These are phyloP conservation scores for Colletotrichum sp. DNA, from an alignment of 2,329 filamentous ascomycete species.

Conservation along the genomic window DNA sequence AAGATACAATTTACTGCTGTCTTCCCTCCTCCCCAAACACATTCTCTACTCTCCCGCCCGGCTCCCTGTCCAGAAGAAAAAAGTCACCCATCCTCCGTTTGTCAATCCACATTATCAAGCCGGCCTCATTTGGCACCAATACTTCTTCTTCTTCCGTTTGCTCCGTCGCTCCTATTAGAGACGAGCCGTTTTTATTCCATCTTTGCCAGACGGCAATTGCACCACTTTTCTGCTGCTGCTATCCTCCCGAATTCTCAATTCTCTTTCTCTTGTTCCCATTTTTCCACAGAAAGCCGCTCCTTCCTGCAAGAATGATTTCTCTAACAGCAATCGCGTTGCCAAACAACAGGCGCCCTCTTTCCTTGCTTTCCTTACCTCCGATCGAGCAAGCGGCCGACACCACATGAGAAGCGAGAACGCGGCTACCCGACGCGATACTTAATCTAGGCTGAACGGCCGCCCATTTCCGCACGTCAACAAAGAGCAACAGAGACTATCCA, in stretches of 20 bases:
- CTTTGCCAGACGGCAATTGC: conserved; percentile 17
- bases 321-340: conserved; percentile 61
- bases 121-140: conserved; percentile 8
- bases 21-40: neutral
- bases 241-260: conserved; percentile 14
- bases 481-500: neutral
- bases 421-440: conserved; percentile 26
- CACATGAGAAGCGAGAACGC: conserved; percentile 30
- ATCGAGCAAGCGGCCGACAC: conserved; percentile 26
- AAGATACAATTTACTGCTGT: neutral
- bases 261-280: conserved; percentile 19
- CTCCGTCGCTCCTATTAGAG: neutral
- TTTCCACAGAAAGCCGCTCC: conserved; percentile 18
- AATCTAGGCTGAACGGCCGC: conserved; percentile 8
- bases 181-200: conserved; percentile 11
- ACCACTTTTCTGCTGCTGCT: conserved; percentile 15
- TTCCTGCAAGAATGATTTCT: conserved; percentile 48
- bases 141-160: conserved; percentile 15
- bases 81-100: conserved; percentile 7
- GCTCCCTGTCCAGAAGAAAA: conserved; percentile 3
- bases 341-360: conserved; percentile 49
- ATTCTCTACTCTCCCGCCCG: neutral
- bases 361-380: conserved; percentile 29
- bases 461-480: neutral
- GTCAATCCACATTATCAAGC: conserved; percentile 7